Base-by-base conservation (phyloP, 2,329 filamentous ascomycete genomes). In the Mollisiaceae sp. region DNA sequence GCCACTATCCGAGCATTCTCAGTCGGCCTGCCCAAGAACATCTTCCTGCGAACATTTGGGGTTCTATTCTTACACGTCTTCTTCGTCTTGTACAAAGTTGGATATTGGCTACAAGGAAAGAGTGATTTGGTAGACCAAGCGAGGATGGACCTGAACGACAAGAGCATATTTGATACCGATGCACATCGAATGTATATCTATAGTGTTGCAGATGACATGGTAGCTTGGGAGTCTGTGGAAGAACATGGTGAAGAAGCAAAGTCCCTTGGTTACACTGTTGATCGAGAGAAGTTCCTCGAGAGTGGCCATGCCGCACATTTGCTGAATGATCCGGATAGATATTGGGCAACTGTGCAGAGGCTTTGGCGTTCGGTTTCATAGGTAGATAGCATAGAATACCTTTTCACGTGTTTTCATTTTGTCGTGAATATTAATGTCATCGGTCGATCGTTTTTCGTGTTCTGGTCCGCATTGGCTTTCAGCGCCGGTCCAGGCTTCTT, bases 151-250 rank as follows among this genome's bases (percentile, higher is more conserved):
- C 39, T 74, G 41, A 75, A 75, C 60, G 60, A 71, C 39, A 60
- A 66, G n/a, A 57, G 14, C 9, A 58, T 70, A 11, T 69, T 74
- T 54, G 57, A 58, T 15, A 43, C 54, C 8, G 57, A 67, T 22
- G 65, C 67, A 20, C 65, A 62, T 15, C 65, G 74, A 24, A 11
- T 69, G 27, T 76, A 76, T 70, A 56, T 76, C 8, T 76, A 73
- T 39, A 72, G 73, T 47, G 62, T 64, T 15, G 64, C 56, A 36
- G 74, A 75, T 64, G 59, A 64, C 2, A 71, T 74, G 67, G 72
- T 75, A n/a, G 60, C 57, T 11, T 71, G 65, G 72, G 38, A 61
- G 35, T 63, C 69, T 65, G 72, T 76, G 0, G 73, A 74, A 54
- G 66, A 72, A 22, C 73, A 76, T 69, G 66, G 60, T 8, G 67